These are phyloP conservation scores for Pestalotiopsis sp. DNA, from an alignment of 2,329 filamentous ascomycete species.

Conservation along the genomic window DNA sequence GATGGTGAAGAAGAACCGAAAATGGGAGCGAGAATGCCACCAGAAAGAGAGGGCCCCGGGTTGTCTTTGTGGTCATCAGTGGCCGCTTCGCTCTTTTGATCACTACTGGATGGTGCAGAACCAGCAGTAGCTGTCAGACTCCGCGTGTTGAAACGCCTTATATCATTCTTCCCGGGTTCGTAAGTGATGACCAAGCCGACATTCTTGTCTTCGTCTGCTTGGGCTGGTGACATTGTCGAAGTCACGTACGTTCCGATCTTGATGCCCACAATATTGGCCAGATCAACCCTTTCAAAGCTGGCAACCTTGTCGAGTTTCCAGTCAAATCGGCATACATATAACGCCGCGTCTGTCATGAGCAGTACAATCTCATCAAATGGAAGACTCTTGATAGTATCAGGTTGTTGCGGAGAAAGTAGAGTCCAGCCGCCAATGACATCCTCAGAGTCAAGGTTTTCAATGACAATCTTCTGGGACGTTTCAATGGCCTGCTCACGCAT, in stretches of 20 bases:
- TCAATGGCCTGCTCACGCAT: slow-evolving; percentile 90
- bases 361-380: slow-evolving; percentile 90
- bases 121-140: slow-evolving; percentile 65
- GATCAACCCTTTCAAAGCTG: slow-evolving; percentile 83
- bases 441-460: slow-evolving; percentile 74
- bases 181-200: slow-evolving; percentile 84
- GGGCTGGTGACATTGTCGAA: slow-evolving; percentile 76
- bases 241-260: slow-evolving; percentile 88
- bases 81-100: slow-evolving; percentile 9
- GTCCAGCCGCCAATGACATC: slow-evolving; percentile 91
- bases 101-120: slow-evolving; percentile 17
- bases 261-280: slow-evolving; percentile 73
- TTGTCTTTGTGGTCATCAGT: not conserved
- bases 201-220: slow-evolving; percentile 79
- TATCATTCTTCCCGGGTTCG: slow-evolving; percentile 68
- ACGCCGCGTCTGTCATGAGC: slow-evolving; percentile 78
- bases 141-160: slow-evolving; percentile 82
- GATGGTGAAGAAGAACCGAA: slow-evolving; percentile 36
- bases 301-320: slow-evolving; percentile 95
- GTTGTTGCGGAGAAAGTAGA: slow-evolving; percentile 73
- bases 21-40: slow-evolving; percentile 37
- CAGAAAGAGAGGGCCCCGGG: slow-evolving; percentile 11
- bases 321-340: slow-evolving; percentile 91
- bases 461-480: slow-evolving; percentile 81
- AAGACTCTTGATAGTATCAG: slow-evolving; percentile 69